Evolutionary conservation across 345 rosid genomes (phyloP).

Genomic region (Gossypium mustelinum): DNA sequence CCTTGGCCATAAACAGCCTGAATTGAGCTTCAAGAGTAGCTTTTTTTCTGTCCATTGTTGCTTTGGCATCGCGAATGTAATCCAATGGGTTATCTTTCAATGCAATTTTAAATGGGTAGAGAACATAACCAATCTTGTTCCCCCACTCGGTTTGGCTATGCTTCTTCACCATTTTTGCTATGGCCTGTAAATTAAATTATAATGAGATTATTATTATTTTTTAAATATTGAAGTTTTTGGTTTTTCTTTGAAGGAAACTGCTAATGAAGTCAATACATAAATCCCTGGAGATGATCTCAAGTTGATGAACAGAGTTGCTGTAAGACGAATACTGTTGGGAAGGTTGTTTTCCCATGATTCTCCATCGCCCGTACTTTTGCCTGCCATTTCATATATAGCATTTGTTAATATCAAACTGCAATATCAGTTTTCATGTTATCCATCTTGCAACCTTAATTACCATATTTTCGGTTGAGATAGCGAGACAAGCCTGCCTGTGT

Average conservation of each 20-base stretch:
- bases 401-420: too few relatives aligned
- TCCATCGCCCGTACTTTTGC: background rate
- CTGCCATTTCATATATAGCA: background rate
- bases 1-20: background rate
- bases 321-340: slow-evolving; percentile 23
- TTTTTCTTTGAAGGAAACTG: background rate
- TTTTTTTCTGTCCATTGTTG: slow-evolving; percentile 32
- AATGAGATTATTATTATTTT: background rate
- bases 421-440: background rate
- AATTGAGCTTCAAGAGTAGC: background rate
- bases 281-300: slow-evolving; percentile 35
- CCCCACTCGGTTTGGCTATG: slow-evolving; percentile 31
- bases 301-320: slow-evolving; percentile 35
- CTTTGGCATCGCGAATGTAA: slow-evolving; percentile 27
- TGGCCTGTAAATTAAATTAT: slow-evolving; percentile 16
- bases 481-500: slow-evolving; percentile 40
- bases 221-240: background rate
- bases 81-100: slow-evolving; percentile 34
- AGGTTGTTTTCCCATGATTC: slow-evolving; percentile 12
- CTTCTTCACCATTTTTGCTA: slow-evolving; percentile 30
- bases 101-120: slow-evolving; percentile 31
- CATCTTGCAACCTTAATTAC: slow-evolving; percentile 4
- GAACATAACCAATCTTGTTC: slow-evolving; percentile 32
- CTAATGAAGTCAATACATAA: slow-evolving; percentile 18
- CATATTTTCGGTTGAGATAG: slow-evolving; percentile 36